Base-by-base conservation (phyloP, 2,329 filamentous ascomycete species). In the Penicillium polonicum region DNA sequence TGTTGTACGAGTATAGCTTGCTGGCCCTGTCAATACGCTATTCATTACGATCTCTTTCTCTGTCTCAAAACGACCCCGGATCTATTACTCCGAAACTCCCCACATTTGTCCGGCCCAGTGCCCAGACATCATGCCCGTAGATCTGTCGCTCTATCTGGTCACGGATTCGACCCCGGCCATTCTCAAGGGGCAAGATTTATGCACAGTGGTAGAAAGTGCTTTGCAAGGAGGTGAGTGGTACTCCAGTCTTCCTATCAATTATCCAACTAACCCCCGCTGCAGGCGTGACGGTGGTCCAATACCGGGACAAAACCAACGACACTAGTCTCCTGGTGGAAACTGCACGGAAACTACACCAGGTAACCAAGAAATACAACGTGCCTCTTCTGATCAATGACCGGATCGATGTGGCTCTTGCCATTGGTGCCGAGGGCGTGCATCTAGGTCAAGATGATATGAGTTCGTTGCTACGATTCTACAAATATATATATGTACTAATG, bases 361-460 rank as follows among this genome's bases (percentile, higher is more conserved):
- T 94, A 61, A 93, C 91, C 21, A 80, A 79, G 62, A 79, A 79
- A 46, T 81, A 89, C 70, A 80, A 81, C 17, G 85, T 96, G 3
- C 93, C 93, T 31, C 82, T 97, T 57, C 80, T 97, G 54, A 92
- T 97, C 79, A 97, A 97, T 72, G 94, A 97, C 73, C 86, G 92
- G 13, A 84, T 97, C 6, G 92, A 96, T 72, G 90, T 97, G 27
- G 92, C 92, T 9, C 82, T 91, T 19, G 92, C 91, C 15, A 84
- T 92, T 43, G 90, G 87, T 13, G 94, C 90, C 57, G 93, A 97
- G 77, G 94, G 94, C 45, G 91, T 96, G 9, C 94, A 97, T 73
- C 84, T 97, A 49, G 94, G 94, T 7, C 93, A 97, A 78, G 92
- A 97, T 82, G 93, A 97, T 74, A 88, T 96, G 80, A 81, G 88